Base-by-base conservation (phyloP, 2,329 filamentous ascomycete species). In the Magnaporthiopsis rhizophila region DNA sequence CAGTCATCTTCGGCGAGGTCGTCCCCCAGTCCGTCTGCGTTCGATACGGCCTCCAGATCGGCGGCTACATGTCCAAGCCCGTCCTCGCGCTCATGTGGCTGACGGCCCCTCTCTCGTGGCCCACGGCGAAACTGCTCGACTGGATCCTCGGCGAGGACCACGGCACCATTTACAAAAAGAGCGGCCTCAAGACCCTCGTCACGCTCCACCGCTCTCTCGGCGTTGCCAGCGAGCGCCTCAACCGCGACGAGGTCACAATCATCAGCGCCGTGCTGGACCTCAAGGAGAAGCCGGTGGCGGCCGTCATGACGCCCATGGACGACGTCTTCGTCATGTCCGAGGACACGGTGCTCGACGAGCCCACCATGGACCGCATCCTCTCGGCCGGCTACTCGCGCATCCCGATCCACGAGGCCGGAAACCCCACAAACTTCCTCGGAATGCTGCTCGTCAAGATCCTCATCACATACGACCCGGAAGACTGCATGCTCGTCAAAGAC, bases 371-470 rank as follows among this genome's bases (percentile, higher is more conserved):
- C 75, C 86, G 86, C 66, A 97, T 99, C 65, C 82, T 98, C 9
- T 92, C 91, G 0, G 92, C 93, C 61, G 95, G 95, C 59, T 99
- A 98, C 76, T 98, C 95, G 15, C 85, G 95, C 66, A 98, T 99
- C 68, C 95, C 95, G 3, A 96, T 99, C 65, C 91, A 97, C 73
- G 88, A 92, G 56, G 88, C 92, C 0, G 90, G 92, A 65, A 96
- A 93, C 71, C 81, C 85, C 0, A 85, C 86, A 65, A 94, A 99
- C 74, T 99, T 97, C 76, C 89, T 98, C 36, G 95, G 95, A 68
- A 99, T 99, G 94, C 85, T 99, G 8, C 81, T 99, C 12, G 95
- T 99, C 74, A 99, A 99, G 81, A 98, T 98, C 72, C 85, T 99
- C 66, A 99, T 99, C 72, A 98, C 95, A 0, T 99, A 99, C 74